Evolutionary conservation across 1,284 basidiomycete species (phyloP).

Genomic region (Marasmius oreades): DNA sequence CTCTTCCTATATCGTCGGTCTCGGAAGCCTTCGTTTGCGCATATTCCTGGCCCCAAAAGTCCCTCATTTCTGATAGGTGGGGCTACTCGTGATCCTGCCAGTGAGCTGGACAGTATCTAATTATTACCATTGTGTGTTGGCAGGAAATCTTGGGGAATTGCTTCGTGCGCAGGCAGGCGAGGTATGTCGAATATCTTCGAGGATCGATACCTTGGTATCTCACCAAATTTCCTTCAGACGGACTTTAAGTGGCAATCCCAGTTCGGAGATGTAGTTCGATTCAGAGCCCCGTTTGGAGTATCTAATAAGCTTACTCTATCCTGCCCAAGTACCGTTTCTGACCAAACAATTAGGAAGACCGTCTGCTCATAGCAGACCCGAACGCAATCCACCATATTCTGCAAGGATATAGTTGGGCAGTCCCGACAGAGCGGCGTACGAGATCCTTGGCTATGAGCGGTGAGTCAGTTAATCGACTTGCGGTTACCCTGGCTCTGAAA

Average conservation of each 20-base stretch:
- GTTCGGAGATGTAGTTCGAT: slow-evolving; percentile 5
- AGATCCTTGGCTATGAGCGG: slow-evolving; percentile 2
- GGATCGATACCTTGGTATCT: not conserved
- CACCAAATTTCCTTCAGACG: not conserved
- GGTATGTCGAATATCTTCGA: not conserved
- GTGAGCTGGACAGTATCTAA: not conserved
- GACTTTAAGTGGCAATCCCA: slow-evolving; percentile 4
- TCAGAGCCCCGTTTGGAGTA: slow-evolving; percentile 5
- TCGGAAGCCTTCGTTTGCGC: not conserved
- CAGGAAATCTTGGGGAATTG: slow-evolving; percentile 1
- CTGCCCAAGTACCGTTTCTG: not conserved
- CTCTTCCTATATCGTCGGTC: no score
- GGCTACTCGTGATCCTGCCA: not conserved
- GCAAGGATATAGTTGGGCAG: slow-evolving; percentile 16
- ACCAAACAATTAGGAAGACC: slow-evolving; percentile 11
- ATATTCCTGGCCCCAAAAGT: not conserved
- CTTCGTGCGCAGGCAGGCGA: not conserved
- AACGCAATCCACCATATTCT: slow-evolving; percentile 19
- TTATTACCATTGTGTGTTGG: not conserved
- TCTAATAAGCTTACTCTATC: not conserved
- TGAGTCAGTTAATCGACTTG: not conserved
- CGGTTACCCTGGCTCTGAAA: not conserved
- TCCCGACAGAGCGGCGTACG: not conserved
- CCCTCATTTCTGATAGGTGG: not conserved
- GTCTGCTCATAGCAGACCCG: slow-evolving; percentile 16